These are phyloP conservation scores for Ceratocystis harringtonii DNA, from an alignment of 2,329 filamentous ascomycete genomes.

Conservation along the genomic window DNA sequence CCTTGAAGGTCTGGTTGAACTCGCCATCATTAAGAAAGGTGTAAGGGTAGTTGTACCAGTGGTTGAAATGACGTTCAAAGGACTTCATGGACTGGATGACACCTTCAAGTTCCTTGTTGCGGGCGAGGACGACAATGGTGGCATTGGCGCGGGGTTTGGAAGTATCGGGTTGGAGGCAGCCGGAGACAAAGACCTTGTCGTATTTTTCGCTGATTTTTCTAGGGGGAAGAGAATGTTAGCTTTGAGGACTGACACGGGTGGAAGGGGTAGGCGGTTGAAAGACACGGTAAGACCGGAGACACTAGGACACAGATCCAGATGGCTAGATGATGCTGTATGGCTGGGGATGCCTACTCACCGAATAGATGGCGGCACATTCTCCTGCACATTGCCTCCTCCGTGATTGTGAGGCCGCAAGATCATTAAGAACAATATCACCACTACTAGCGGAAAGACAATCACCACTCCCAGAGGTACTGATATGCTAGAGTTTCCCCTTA, in stretches of 20 bases:
- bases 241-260: not conserved
- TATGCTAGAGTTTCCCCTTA: conserved; percentile 82
- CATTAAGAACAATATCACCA: conserved; percentile 78
- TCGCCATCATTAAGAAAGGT: conserved; percentile 96
- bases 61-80: conserved; percentile 95
- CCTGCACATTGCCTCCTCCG: conserved; percentile 57
- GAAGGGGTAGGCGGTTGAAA: not conserved
- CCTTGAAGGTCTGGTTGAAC: conserved; percentile 89
- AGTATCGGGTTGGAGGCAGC: conserved; percentile 70
- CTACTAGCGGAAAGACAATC: conserved; percentile 80
- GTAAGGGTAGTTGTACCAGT: conserved; percentile 97
- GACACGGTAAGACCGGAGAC: not conserved
- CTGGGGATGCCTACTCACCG: conserved; percentile 41
- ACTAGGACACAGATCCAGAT: not conserved
- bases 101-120: conserved; percentile 92
- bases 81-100: conserved; percentile 96
- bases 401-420: conserved; percentile 79
- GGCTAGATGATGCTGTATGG: not conserved
- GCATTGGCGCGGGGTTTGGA: conserved; percentile 75
- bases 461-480: conserved; percentile 88
- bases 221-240: not conserved
- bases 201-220: conserved; percentile 95
- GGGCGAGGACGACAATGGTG: conserved; percentile 84
- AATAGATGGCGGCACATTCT: conserved; percentile 72
- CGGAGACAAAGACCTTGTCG: conserved; percentile 89